Base-by-base conservation (phyloP, 768 basidiomycete species). In the Boletus barrowsii region DNA sequence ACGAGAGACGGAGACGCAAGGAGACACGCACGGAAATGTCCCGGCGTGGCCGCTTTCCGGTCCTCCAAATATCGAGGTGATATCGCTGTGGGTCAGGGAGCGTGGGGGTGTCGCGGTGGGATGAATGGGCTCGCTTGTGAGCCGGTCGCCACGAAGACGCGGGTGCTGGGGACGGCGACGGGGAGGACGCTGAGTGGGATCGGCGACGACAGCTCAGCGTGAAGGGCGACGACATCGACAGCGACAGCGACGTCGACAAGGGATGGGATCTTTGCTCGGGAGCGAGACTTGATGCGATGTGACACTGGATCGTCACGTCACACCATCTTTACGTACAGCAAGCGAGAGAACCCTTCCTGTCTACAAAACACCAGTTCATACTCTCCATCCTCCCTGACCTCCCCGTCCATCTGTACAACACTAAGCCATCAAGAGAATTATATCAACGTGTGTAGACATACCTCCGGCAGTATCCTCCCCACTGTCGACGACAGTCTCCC, bases 11-110 rank as follows among this genome's bases (percentile, higher is more conserved):
- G 24, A 52, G 22, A 40, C 0, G 8, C 7, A 11, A 42, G 22
- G 29, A 42, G 32, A 50, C 29, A 55, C 81, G 61, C 61, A 84
- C 83, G 18, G 76, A 73, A 42, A 69, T 54, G 54, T 80, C 77
- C 50, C 77, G 68, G 22, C 82, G 80, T 32, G 76, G 75, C 49
- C 80, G 72, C 63, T 87, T 87, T 26, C 79, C 78, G 51, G 76
- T 75, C 55, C 79, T 71, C 78, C 79, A 82, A 26, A 70, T 62
- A 56, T 83, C 83, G 29, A 79, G 69, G 62, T 79, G 81, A 76
- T 77, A 79, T 66, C 73, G 81, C 51, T 76, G 76, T 7, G 75
- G 53, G 60, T 75, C 67, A 55, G 70, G 67, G 59, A 69, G 60
- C 42, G 69, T 67, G 32, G 75, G 70, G 44, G 64, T 65, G 53